These are phyloP conservation scores for Fragaria nilgerrensis DNA, from an alignment of 306 rosid species.

Conservation along the genomic window DNA sequence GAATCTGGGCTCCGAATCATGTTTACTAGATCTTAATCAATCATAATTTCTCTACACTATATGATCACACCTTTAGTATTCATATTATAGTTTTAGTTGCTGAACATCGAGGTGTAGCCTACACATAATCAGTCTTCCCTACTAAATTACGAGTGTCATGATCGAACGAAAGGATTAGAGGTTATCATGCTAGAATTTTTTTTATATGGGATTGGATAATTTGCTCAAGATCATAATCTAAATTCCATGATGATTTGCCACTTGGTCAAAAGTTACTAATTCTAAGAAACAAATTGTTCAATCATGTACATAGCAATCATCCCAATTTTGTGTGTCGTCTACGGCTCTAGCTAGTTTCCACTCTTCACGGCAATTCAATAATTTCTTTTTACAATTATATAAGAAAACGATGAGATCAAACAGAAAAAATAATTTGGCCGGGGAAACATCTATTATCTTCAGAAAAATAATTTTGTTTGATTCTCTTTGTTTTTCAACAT, in stretches of 20 bases:
- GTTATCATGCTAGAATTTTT: background rate
- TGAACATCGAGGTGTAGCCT: background rate
- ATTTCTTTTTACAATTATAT: background rate
- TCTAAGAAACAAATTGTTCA: background rate
- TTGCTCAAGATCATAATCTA: background rate
- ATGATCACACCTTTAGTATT: background rate
- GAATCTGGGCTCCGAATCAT: too few relatives aligned
- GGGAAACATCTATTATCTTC: background rate
- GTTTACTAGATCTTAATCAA: background rate
- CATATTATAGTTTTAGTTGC: background rate
- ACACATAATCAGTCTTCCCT: background rate
- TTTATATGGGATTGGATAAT: background rate
- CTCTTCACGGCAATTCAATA: background rate
- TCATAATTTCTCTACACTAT: background rate
- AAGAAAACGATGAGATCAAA: background rate
- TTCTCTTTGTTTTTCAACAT: background rate
- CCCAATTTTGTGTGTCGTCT: constrained; percentile 5
- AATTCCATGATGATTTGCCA: background rate
- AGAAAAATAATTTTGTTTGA: background rate
- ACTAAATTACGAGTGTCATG: background rate
- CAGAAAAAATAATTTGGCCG: background rate
- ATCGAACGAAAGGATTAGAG: background rate
- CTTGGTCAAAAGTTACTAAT: background rate
- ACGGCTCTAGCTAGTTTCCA: constrained; percentile 6
- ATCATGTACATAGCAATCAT: constrained; percentile 5